These are phyloP conservation scores for Kwoniella pini DNA, from an alignment of 768 basidiomycete genomes.

Conservation along the genomic window DNA sequence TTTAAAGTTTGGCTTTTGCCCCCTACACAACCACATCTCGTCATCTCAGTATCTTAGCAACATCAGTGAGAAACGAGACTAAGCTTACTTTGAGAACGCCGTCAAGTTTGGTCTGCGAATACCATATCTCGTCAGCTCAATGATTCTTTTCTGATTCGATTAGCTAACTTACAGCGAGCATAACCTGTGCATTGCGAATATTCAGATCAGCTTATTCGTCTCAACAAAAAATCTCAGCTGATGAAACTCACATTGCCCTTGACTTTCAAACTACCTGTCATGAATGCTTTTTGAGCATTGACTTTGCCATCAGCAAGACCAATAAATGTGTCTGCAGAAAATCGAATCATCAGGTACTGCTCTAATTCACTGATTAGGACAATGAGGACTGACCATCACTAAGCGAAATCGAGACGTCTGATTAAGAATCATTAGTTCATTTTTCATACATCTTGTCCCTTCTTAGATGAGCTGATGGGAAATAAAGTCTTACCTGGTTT, in stretches of 20 bases:
- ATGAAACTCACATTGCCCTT: conserved; percentile 50
- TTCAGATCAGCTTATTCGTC: not conserved
- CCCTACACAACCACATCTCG: conserved; percentile 22
- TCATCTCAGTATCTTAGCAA: conserved; percentile 13
- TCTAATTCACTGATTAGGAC: not conserved
- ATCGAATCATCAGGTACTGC: not conserved
- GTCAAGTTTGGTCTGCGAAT: conserved; percentile 71
- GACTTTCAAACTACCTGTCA: conserved; percentile 86
- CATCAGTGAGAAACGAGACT: too few relatives aligned
- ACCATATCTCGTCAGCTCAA: conserved; percentile 3
- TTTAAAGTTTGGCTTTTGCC: conserved; percentile 50
- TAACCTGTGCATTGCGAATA: conserved; percentile 20
- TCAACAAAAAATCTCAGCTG: not conserved
- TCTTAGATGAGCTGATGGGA: too few relatives aligned
- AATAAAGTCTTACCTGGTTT: conserved; percentile 42
- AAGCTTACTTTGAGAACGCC: conserved; percentile 71
- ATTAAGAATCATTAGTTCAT: conserved; percentile 56
- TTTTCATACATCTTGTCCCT: too few relatives aligned
- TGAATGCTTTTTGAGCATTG: conserved; percentile 92
- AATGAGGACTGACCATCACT: conserved; percentile 54
- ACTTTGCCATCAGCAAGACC: conserved; percentile 64
- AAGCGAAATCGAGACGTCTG: conserved; percentile 76
- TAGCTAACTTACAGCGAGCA: conserved; percentile 41
- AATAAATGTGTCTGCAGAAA: conserved; percentile 62
- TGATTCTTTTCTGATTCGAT: not conserved